Base-by-base conservation (phyloP, 1,139 yeast species). In the Hyphopichia burtonii region DNA sequence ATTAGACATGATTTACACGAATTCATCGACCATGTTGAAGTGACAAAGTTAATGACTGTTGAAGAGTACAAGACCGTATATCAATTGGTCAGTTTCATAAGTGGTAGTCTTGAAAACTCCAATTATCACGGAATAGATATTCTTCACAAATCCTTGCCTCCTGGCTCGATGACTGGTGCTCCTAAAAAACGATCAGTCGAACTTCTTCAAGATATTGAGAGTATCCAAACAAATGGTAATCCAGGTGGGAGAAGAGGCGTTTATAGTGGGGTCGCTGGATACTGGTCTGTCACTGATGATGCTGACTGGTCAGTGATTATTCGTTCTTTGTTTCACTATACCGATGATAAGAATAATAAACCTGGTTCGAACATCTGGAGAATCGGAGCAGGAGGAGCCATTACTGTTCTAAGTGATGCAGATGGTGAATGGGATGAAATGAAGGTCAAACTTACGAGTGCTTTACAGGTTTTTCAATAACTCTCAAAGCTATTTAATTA, bases 151-250 rank as follows among this genome's bases (percentile, higher is more conserved):
- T 82, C 96, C 0, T 68, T 94, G 31, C 99, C 99, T 2, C 97
- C 99, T 0, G 99, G 99, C 0, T 91, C 98, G 1, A 94, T 94
- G 99, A 94, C 99, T 0, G 99, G 99, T 3, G 99, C 99, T 0
- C 99, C 99, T 1, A 94, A 94, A 65, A 86, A 84, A 55, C 75
- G 96, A 44, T 88, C 97, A 0, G 96, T 93, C 2, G 94, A 91
- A 59, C 63, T 94, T 12, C 71, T 94, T 19, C 86, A 84, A 46
- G 63, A 66, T 1, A 66, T 76, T n/a, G 81, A 76, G 46, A 41
- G 54, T 31, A 43, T 59, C 47, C 77, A 71, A 50, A 51, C 53
- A 0, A 64, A 59, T 71, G 44, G 89, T 69, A 55, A 58, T 47
- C 22, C 57, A 50, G 56, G 75, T 63, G 61, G 76, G 9, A 74